phyloP scores from a whole-genome alignment of 306 rosid genomes.

The Herpetospermum pedunculosum region DNA sequence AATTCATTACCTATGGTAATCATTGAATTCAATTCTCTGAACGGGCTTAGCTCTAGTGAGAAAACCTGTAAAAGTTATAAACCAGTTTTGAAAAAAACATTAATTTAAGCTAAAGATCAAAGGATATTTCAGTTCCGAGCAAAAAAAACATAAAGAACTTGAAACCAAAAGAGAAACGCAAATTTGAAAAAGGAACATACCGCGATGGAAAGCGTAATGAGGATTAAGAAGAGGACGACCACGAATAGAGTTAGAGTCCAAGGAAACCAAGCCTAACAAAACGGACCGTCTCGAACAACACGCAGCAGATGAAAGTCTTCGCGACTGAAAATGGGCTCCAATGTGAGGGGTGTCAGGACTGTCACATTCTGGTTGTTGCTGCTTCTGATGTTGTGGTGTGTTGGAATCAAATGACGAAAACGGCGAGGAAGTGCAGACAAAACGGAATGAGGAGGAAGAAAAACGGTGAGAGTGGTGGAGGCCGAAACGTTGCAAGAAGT shows the following conservation, averaged over 20 bases:
- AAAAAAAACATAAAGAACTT: neutral
- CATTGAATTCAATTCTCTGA: constrained; percentile 42
- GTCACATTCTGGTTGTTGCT: constrained; percentile 1
- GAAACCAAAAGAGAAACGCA: neutral
- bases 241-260: constrained; percentile 13
- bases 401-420: neutral
- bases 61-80: constrained; percentile 29
- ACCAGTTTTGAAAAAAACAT: neutral
- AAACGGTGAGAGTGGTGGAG: constrained; percentile 7
- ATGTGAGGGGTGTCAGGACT: neutral
- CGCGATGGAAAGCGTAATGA: constrained; percentile 26
- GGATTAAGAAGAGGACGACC: constrained; percentile 7
- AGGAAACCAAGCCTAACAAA: constrained; percentile 16
- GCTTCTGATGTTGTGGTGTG: constrained; percentile 3
- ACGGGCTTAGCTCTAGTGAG: constrained; percentile 70
- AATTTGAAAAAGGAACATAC: constrained; percentile 20
- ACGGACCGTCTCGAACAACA: constrained; percentile 21
- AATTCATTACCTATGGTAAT: constrained; percentile 55
- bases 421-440: constrained; percentile 8
- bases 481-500: constrained; percentile 21
- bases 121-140: neutral
- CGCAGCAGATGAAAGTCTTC: constrained; percentile 2
- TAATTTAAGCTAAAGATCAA: neutral
- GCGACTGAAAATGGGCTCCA: constrained; percentile 5
- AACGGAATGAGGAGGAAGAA: constrained; percentile 5